phyloP scores from a whole-genome alignment of 2,329 filamentous ascomycete genomes.

The Pseudocercospora macadamiae region DNA sequence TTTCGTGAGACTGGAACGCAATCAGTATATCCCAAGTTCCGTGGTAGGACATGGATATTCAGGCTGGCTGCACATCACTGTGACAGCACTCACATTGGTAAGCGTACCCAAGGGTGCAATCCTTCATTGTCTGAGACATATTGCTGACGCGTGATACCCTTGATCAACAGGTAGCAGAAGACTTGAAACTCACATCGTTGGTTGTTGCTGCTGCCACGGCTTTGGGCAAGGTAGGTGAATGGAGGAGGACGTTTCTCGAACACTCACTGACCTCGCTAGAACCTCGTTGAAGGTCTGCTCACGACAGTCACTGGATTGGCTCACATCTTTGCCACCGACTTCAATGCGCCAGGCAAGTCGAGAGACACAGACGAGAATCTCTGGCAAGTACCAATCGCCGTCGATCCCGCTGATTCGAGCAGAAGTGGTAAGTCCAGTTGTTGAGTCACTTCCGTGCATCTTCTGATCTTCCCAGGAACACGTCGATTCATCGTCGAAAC shows the following conservation, averaged over 20 bases:
- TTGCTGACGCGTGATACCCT: too few relatives aligned
- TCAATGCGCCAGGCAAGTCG: constrained; percentile 49
- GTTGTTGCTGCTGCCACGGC: constrained; percentile 57
- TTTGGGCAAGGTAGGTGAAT: constrained; percentile 50
- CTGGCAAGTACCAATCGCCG: constrained; percentile 60
- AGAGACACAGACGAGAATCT: constrained; percentile 54
- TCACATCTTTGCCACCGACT: constrained; percentile 28
- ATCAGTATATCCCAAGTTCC: constrained; percentile 53
- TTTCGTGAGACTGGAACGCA: constrained; percentile 56
- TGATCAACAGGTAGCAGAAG: too few relatives aligned
- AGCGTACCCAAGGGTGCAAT: too few relatives aligned
- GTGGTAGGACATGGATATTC: constrained; percentile 58
- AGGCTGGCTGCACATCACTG: constrained; percentile 60
- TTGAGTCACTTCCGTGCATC: not conserved
- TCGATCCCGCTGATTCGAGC: constrained; percentile 16
- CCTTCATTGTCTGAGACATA: too few relatives aligned
- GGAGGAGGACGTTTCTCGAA: too few relatives aligned
- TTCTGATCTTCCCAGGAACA: not conserved
- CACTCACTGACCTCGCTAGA: constrained; percentile 33
- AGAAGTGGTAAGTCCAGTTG: constrained; percentile 16
- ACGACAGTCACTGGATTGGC: constrained; percentile 20
- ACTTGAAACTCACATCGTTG: constrained; percentile 58
- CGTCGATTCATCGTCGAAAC: not conserved
- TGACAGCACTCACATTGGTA: constrained; percentile 56
- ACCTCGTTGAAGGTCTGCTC: constrained; percentile 32